Conservation (phyloP, 306 rosid genomes). For the Lathyrus sativus region DNA sequence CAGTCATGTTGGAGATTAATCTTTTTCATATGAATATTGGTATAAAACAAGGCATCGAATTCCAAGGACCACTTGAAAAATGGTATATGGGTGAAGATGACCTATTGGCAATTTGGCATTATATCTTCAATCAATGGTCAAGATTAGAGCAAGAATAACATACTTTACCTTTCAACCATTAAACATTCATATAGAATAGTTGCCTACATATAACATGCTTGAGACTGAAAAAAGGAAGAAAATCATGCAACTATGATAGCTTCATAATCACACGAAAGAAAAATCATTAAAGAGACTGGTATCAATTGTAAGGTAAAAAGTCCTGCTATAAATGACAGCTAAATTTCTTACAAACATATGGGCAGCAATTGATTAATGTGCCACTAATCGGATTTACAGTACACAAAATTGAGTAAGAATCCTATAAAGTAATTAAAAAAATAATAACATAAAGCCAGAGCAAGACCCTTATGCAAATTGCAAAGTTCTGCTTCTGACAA, state of each 20-base stretch:
- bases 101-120: background rate
- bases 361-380: conserved; percentile 30
- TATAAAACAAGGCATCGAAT: background rate
- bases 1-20: no score
- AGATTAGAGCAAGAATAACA: background rate
- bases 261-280: conserved; percentile 5
- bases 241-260: background rate
- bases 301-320: conserved; percentile 26
- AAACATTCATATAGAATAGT: background rate
- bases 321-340: conserved; percentile 34
- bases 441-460: conserved; percentile 26
- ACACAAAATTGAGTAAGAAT: conserved; percentile 43
- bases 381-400: conserved; percentile 35
- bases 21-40: background rate
- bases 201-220: background rate
- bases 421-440: conserved; percentile 29
- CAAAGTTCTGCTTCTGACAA: conserved; percentile 29
- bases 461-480: conserved; percentile 34
- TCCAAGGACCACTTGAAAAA: background rate
- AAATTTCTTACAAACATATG: conserved; percentile 40
- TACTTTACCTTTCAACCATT: background rate
- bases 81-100: background rate
- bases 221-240: background rate
- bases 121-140: background rate
- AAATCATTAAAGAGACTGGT: conserved; percentile 8